Evolutionary conservation across 2,329 filamentous ascomycete species (phyloP).

Genomic region (Colletotrichum scovillei): DNA sequence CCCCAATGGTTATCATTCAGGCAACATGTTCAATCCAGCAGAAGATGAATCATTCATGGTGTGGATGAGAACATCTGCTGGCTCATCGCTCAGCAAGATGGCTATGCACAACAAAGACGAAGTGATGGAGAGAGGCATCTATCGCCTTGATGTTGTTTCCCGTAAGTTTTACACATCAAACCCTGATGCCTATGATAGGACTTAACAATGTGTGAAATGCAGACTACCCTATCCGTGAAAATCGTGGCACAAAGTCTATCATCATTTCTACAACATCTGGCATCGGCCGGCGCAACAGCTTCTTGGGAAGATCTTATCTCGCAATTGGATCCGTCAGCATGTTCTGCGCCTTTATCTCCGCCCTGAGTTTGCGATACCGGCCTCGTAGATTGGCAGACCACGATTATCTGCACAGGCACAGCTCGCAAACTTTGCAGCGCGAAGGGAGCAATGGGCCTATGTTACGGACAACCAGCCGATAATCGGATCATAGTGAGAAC

Average conservation of each 20-base stretch:
- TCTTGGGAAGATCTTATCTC: neutral
- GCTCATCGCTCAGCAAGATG: neutral
- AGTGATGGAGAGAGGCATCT: constrained; percentile 13
- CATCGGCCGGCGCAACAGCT: neutral
- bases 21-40: constrained; percentile 15
- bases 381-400: constrained; percentile 1
- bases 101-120: neutral
- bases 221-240: constrained; percentile 6
- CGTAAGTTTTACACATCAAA: neutral
- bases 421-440: neutral
- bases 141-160: constrained; percentile 4
- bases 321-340: neutral
- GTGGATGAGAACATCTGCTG: constrained; percentile 12
- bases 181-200: too few species aligned
- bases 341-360: neutral
- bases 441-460: neutral
- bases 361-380: neutral
- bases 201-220: neutral
- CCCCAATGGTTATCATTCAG: constrained; percentile 7
- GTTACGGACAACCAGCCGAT: neutral
- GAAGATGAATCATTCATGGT: constrained; percentile 18
- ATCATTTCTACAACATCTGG: neutral
- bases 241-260: neutral
- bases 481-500: neutral
- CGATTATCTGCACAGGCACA: neutral